phyloP scores from a whole-genome alignment of 2,329 filamentous ascomycete genomes.

The Paecilomyces variotii region DNA sequence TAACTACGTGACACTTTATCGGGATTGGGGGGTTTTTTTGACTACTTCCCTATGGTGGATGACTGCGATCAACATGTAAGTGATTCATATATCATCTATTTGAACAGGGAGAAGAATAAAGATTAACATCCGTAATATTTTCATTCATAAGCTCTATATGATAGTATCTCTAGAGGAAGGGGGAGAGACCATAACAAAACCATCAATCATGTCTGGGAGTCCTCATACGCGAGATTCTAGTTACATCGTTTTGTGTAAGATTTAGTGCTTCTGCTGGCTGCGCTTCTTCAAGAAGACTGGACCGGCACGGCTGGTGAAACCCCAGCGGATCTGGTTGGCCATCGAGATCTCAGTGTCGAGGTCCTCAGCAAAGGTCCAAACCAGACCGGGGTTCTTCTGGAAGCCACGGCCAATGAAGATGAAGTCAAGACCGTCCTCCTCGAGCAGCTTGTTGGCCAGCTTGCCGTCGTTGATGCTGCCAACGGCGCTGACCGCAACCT shows the following conservation, averaged over 20 bases:
- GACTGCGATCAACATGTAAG: background rate
- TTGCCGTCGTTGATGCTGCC: conserved; percentile 64
- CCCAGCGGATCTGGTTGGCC: conserved; percentile 25
- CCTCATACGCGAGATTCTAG: background rate
- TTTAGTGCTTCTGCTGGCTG: background rate
- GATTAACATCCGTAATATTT: background rate
- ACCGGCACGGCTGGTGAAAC: conserved; percentile 14
- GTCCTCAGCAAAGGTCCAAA: conserved; percentile 48
- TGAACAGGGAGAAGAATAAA: background rate
- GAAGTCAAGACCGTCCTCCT: conserved; percentile 55
- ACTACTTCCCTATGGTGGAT: too few relatives aligned
- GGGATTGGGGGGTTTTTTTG: too few relatives aligned
- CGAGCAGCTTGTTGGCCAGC: conserved; percentile 56
- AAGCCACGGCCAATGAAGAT: conserved; percentile 68
- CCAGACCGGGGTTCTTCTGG: conserved; percentile 72
- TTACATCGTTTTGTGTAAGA: background rate
- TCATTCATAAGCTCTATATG: background rate
- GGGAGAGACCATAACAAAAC: background rate
- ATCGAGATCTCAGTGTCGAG: conserved; percentile 22
- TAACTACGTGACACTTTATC: too few relatives aligned
- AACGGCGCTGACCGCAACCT: conserved; percentile 64
- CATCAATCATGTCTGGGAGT: background rate
- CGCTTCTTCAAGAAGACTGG: background rate
- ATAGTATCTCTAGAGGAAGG: background rate
- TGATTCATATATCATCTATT: background rate